Evolutionary conservation across 2,329 filamentous ascomycete species (phyloP), one percentile per base, ranked within the genome.

Genomic region (Aureobasidium sp.): DNA sequence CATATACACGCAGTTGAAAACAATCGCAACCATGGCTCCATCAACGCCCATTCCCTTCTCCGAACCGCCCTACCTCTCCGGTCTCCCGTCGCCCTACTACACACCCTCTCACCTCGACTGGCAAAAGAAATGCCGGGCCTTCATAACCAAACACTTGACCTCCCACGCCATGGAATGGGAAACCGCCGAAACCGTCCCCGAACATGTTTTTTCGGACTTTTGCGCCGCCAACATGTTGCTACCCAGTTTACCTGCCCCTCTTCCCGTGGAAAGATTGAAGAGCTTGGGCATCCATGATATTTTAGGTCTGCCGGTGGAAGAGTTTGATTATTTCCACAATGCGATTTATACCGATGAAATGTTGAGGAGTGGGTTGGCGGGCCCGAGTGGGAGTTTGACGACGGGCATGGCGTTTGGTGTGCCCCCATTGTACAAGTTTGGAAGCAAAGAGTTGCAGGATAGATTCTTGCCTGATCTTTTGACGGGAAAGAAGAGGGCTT

Each of bases 331-430:
- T 66, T 76, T 89, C 11, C 87, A 91, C 69, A 84, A 81, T 0
- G 78, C 85, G 60, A 90, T 91, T 56, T 91, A 86, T 68, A 75
- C 76, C 4, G 87, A 91, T 68, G 88, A 90, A 81, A 84, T 91
- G 81, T 76, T 80, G 17, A 81, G 87, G 15, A 81, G 79, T 1
- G 88, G 88, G 12, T 76, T 90, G 12, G 75, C 78, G 1, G 88
- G 88, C 0, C 88, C 88, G 0, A 69, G 78, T 0, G 83, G 79
- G 4, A 84, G 83, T n/a, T 73, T 91, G 29, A 90, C 85, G 1
- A 86, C 85, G 0, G 88, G 88, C 2, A 84, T 90, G 67, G 84
- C 86, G 1, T 91, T 89, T 69, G 88, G 87, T 6, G 81, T 90
- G 1, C 86, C 88, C 0, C 86, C 87, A 0, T 80, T 91, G 50